Evolutionary conservation across 176 grass and related monocot genomes (phyloP).

Genomic region (bread wheat (Triticum aestivum)): IWGSC_CS_RefSeq_v2.1 NC_057806.1:575691697-575692196

Average conservation of each 20-base stretch:
- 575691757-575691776: neutral
- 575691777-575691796: too few relatives aligned
- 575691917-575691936: too few relatives aligned
- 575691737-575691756: neutral
- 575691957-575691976: neutral
- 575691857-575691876: neutral
- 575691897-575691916: neutral
- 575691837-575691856: neutral
- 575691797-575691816: neutral
- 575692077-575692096: neutral
- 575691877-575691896: neutral
- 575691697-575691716: too few relatives aligned
- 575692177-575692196: conserved; percentile 35
- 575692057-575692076: neutral
- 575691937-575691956: neutral
- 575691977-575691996: neutral
- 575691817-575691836: neutral
- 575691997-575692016: neutral
- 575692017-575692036: neutral
- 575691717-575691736: neutral
- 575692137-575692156: neutral
- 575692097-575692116: neutral
- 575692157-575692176: neutral
- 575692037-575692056: neutral
- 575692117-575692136: neutral